phyloP scores from a whole-genome alignment of 164 flowering plant species.

The Warburgia ugandensis region DNA sequence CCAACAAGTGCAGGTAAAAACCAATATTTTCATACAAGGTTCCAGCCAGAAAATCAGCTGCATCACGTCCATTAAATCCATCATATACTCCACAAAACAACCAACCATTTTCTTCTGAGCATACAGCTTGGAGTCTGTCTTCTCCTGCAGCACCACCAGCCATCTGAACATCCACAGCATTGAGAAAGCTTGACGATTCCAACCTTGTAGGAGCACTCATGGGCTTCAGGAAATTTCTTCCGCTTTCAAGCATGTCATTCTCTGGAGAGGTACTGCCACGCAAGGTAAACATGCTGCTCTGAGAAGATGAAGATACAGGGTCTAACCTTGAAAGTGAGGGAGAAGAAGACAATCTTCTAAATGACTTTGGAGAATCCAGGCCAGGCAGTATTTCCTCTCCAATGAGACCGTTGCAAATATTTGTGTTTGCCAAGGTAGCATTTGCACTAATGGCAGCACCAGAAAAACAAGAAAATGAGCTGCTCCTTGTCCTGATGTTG shows the following conservation, averaged over 20 bases:
- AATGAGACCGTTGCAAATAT: conserved; percentile 24
- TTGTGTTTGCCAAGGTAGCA: conserved; percentile 30
- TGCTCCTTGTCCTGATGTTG: conserved; percentile 10
- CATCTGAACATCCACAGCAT: conserved; percentile 23
- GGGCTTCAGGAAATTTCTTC: conserved; percentile 12
- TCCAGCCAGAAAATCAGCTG: conserved; percentile 26
- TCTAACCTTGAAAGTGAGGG: conserved; percentile 28
- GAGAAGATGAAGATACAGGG: conserved; percentile 16
- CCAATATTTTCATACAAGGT: conserved; percentile 23
- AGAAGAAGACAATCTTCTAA: conserved; percentile 23
- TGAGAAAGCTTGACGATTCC: conserved; percentile 24
- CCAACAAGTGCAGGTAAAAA: conserved; percentile 23
- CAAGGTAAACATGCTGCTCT: conserved; percentile 16
- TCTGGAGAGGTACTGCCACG: conserved; percentile 15
- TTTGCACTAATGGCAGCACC: conserved; percentile 31
- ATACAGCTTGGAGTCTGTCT: conserved; percentile 24
- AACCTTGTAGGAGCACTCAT: conserved; percentile 23
- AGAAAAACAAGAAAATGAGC: conserved; percentile 28
- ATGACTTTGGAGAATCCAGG: conserved; percentile 25
- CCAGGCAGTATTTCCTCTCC: conserved; percentile 28
- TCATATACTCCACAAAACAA: conserved; percentile 24
- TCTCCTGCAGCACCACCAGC: conserved; percentile 32
- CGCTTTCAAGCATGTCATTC: conserved; percentile 13
- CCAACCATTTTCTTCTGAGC: conserved; percentile 28
- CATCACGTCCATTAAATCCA: conserved; percentile 31